Evolutionary conservation across 192 early-diverging fungal genomes (phyloP).

Genomic region (Coemansia sp.): DNA sequence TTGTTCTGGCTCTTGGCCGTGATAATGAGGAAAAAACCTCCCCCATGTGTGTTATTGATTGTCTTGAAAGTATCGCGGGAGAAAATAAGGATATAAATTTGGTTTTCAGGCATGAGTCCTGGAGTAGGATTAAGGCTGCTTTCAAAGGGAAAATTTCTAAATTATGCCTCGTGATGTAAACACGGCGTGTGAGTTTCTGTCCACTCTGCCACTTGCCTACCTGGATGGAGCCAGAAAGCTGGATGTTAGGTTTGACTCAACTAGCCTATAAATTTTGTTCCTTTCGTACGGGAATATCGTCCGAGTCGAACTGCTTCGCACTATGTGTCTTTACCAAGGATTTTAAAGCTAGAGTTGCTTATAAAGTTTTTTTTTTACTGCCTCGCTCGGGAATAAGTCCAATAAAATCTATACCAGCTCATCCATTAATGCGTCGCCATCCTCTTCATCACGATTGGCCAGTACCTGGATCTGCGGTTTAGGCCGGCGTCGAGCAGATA

Average conservation of each 20-base stretch:
- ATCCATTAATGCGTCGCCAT: slow-evolving; percentile 6
- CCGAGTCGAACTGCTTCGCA: not conserved
- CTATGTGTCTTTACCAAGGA: not conserved
- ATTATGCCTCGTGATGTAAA: not conserved
- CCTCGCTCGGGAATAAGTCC: no score
- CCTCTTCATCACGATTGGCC: not conserved
- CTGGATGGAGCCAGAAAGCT: no score
- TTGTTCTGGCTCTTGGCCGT: not conserved
- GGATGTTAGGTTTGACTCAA: no score
- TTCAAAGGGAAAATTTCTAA: not conserved
- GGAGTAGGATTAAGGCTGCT: not conserved
- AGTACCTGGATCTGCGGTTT: slow-evolving; percentile 29
- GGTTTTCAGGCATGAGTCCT: not conserved
- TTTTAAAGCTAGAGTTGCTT: no score
- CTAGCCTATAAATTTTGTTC: no score
- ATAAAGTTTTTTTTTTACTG: no score
- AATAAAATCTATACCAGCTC: not conserved
- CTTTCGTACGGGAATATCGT: no score
- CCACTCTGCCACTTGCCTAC: no score
- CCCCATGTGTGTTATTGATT: not conserved
- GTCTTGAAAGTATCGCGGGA: not conserved
- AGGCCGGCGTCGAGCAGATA: slow-evolving; percentile 16
- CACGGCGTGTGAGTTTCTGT: not conserved
- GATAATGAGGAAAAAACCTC: not conserved
- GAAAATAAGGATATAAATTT: not conserved